These are phyloP conservation scores for Nidularia pulvinata DNA, from an alignment of 768 basidiomycete genomes.

Conservation along the genomic window DNA sequence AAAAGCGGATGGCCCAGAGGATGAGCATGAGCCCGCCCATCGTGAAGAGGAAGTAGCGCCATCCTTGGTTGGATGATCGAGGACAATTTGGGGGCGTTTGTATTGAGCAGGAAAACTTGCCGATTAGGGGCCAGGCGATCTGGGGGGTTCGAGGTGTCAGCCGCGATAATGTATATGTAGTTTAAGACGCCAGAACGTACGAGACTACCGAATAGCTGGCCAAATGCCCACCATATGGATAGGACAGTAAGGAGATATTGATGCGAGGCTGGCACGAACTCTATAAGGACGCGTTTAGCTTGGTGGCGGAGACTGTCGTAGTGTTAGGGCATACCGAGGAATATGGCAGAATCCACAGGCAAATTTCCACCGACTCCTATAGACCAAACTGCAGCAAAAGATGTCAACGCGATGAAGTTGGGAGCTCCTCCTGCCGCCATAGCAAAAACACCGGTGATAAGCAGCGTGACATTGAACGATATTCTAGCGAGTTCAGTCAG, in stretches of 20 bases:
- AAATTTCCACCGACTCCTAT: constrained; percentile 69
- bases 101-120: constrained; percentile 46
- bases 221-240: constrained; percentile 82
- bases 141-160: constrained; percentile 12
- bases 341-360: constrained; percentile 76
- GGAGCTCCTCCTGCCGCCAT: constrained; percentile 60
- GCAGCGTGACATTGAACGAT: constrained; percentile 69
- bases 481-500: constrained; percentile 30
- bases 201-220: constrained; percentile 61
- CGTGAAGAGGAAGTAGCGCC: constrained; percentile 74
- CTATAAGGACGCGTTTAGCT: constrained; percentile 22
- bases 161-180: too few species aligned
- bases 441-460: constrained; percentile 68
- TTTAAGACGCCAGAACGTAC: constrained; percentile 11
- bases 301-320: neutral
- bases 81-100: constrained; percentile 32
- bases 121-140: constrained; percentile 77
- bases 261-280: constrained; percentile 70
- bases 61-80: constrained; percentile 59
- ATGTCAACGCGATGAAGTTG: constrained; percentile 45
- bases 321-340: constrained; percentile 48
- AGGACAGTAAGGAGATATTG: constrained; percentile 77
- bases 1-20: constrained; percentile 46
- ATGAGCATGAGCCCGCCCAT: constrained; percentile 74
- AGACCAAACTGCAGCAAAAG: constrained; percentile 56